Evolutionary conservation across 139 green algal species (phyloP).

Genomic region (Spirogloea muscicola): DNA sequence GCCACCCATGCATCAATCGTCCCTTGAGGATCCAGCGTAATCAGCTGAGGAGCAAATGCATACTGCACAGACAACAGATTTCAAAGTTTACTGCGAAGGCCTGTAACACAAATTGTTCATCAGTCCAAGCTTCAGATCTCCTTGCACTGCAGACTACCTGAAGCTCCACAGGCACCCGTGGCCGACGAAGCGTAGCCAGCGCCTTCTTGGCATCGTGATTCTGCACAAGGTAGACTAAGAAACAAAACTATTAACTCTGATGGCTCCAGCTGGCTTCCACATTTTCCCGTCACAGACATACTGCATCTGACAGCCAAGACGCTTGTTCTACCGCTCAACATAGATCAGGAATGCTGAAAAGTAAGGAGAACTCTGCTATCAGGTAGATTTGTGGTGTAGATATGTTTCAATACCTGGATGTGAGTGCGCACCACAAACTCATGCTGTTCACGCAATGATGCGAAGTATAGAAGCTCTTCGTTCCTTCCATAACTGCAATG

Average conservation of each 20-base stretch:
- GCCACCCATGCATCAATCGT: constrained; percentile 74
- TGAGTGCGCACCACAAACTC: constrained; percentile 81
- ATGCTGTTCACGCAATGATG: constrained; percentile 67
- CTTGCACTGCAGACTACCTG: too few relatives aligned
- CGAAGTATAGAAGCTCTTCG: constrained; percentile 82
- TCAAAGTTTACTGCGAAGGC: too few relatives aligned
- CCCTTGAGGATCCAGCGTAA: constrained; percentile 56
- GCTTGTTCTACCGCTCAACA: too few relatives aligned
- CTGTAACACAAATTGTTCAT: too few relatives aligned
- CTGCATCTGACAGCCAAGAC: too few relatives aligned
- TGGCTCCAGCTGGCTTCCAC: too few relatives aligned
- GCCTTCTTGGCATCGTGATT: constrained; percentile 36
- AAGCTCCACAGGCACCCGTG: constrained; percentile 52
- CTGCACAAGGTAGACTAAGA: constrained; percentile 5
- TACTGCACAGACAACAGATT: constrained; percentile 79
- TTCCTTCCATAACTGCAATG: constrained; percentile 70
- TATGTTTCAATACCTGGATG: constrained; percentile 62
- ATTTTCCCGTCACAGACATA: too few relatives aligned
- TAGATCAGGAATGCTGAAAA: too few relatives aligned
- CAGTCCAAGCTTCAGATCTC: too few relatives aligned
- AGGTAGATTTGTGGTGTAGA: too few relatives aligned
- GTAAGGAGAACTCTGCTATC: too few relatives aligned
- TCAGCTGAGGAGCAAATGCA: constrained; percentile 74
- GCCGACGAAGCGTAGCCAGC: constrained; percentile 76
- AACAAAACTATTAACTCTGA: too few relatives aligned